Evolutionary conservation across 1,139 yeast genomes (phyloP).

Genomic region (Geotrichum australiense): DNA sequence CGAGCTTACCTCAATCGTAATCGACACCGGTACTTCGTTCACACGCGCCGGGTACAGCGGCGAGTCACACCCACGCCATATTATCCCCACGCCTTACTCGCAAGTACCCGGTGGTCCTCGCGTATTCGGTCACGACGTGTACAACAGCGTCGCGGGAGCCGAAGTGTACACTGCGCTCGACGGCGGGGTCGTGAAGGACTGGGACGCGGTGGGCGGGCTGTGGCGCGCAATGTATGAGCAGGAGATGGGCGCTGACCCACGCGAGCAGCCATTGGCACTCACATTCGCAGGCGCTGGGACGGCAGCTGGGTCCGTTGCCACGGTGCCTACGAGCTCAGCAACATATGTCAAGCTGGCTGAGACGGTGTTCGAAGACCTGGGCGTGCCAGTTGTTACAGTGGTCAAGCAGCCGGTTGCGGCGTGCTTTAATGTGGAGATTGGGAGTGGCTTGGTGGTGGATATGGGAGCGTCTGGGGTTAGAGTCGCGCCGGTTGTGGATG

Average conservation of each 20-base stretch:
- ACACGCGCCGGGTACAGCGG: slow-evolving; percentile 94
- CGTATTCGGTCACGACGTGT: slow-evolving; percentile 33
- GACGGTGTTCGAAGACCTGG: slow-evolving; percentile 61
- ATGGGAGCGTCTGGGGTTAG: slow-evolving; percentile 41
- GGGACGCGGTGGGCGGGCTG: slow-evolving; percentile 39
- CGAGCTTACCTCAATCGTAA: slow-evolving; percentile 72
- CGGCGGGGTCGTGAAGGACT: slow-evolving; percentile 41
- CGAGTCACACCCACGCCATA: slow-evolving; percentile 74
- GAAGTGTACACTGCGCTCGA: slow-evolving; percentile 36
- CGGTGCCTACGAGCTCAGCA: slow-evolving; percentile 72
- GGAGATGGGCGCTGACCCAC: slow-evolving; percentile 47
- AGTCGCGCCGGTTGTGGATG: slow-evolving; percentile 92
- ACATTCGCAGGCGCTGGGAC: no score
- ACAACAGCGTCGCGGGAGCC: slow-evolving; percentile 32
- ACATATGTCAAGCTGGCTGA: slow-evolving; percentile 55
- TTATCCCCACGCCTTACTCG: slow-evolving; percentile 55
- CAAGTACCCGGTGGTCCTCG: slow-evolving; percentile 23
- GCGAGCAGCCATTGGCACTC: slow-evolving; percentile 68
- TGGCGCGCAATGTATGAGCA: slow-evolving; percentile 36
- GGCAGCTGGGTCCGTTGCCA: no score
- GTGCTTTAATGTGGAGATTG: slow-evolving; percentile 40
- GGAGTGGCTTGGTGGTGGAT: slow-evolving; percentile 36
- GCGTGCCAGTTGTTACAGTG: slow-evolving; percentile 79
- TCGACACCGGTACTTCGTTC: slow-evolving; percentile 81
- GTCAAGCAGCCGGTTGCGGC: slow-evolving; percentile 85